These are phyloP conservation scores for Penicillium paradoxum DNA, from an alignment of 495 filamentous ascomycete genomes.

Conservation along the genomic window DNA sequence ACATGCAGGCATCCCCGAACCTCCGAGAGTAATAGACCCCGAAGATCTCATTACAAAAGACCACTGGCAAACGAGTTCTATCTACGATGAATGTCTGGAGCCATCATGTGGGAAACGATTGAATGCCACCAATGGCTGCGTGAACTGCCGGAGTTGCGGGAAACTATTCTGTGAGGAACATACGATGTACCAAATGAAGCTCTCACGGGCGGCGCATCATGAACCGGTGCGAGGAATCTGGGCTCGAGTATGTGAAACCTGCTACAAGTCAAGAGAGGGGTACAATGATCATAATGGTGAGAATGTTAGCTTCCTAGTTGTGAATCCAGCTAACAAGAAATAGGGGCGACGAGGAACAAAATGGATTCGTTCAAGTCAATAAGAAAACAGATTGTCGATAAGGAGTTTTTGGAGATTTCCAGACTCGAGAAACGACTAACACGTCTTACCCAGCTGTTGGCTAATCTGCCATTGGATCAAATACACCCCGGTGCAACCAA, in stretches of 20 bases:
- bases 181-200: constrained; percentile 99
- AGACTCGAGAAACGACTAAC: constrained; percentile 87
- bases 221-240: constrained; percentile 90
- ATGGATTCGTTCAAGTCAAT: constrained; percentile 61
- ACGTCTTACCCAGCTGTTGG: constrained; percentile 79
- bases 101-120: constrained; percentile 77
- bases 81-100: constrained; percentile 79
- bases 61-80: constrained; percentile 78
- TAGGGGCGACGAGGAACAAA: constrained; percentile 61
- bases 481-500: constrained; percentile 42
- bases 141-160: constrained; percentile 91
- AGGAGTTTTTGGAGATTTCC: constrained; percentile 77
- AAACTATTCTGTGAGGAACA: constrained; percentile 95
- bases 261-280: constrained; percentile 91
- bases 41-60: constrained; percentile 82
- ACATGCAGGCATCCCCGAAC: constrained; percentile 31
- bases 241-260: constrained; percentile 95
- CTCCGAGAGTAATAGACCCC: constrained; percentile 54
- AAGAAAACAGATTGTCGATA: constrained; percentile 73
- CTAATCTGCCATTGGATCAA: constrained; percentile 61
- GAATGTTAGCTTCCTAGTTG: neutral
- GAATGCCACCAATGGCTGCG: constrained; percentile 70
- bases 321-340: constrained; percentile 12
- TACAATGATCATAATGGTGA: constrained; percentile 84
- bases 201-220: constrained; percentile 82